Percentiles rank a stretch among this genome's conserved stretches.
phyloP scores from a whole-genome alignment of 768 basidiomycete genomes.

The Hysterangium stoloniferum region DNA sequence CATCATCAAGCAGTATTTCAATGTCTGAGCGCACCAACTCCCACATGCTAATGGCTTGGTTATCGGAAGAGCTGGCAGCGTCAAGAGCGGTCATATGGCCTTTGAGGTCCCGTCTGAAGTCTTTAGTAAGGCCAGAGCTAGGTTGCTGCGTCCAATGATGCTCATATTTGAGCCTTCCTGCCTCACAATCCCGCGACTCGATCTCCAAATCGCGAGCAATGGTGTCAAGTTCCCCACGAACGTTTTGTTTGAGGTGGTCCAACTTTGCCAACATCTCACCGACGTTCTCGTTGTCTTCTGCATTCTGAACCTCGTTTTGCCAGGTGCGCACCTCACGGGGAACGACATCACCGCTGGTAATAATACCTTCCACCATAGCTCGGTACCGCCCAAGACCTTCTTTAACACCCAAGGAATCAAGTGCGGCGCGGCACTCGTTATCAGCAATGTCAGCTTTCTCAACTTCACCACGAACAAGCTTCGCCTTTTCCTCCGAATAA shows the following conservation, averaged over 20 bases:
- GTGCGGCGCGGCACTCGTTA: conserved; percentile 64
- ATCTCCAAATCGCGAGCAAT: conserved; percentile 62
- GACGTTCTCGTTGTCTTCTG: conserved; percentile 65
- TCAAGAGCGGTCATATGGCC: conserved; percentile 62
- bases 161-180: conserved; percentile 79
- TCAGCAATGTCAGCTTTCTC: conserved; percentile 83
- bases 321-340: conserved; percentile 64
- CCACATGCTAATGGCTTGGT: conserved; percentile 70
- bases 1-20: conserved; percentile 46
- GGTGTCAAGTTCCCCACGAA: conserved; percentile 52
- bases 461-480: conserved; percentile 80
- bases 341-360: conserved; percentile 40
- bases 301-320: conserved; percentile 62
- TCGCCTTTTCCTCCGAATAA: conserved; percentile 98
- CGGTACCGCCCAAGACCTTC: conserved; percentile 60
- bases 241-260: conserved; percentile 46
- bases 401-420: conserved; percentile 79
- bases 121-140: conserved; percentile 62
- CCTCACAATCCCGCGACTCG: conserved; percentile 85
- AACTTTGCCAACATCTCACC: conserved; percentile 55
- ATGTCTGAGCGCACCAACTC: conserved; percentile 60
- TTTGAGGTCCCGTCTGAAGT: conserved; percentile 71
- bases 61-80: conserved; percentile 71
- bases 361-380: conserved; percentile 58
- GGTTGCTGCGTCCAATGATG: conserved; percentile 85